Evolutionary conservation across 116 monocot genomes (phyloP), one percentile per base, ranked within the genome.

Genomic region (Phalaenopsis hybrid): DNA sequence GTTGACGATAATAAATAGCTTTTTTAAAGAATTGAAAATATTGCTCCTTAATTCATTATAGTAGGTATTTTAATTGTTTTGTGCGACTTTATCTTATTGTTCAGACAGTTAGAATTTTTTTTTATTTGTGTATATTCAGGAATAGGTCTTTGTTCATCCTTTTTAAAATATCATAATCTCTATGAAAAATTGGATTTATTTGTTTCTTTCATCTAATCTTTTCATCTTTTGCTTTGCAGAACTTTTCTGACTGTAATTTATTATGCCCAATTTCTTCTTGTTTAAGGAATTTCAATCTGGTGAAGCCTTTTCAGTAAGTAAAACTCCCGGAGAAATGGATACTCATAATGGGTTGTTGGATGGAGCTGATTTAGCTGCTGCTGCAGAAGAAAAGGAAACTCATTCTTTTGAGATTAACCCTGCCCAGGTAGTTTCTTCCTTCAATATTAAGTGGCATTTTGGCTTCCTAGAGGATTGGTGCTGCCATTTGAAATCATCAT

Each of bases 371-470:
- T 72, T 99, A 79, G 95, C 95, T 88, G 96, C 92, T 84, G 95
- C 83, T 33, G 89, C 89, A 57, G 98, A 99, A 83, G 98, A 99
- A 75, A 99, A 93, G 80, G 98, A 99, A 86, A 93, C 89, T 51
- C 95, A 92, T 93, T 89, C 95, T 57, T 99, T 99, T 87, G 98
- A 99, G 88, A 89, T 99, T 37, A 92, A 99, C 75, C 98, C 98
- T 52, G 57, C 90, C 76, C 92, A 94, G 89, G 94, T 97, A 79
- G 59, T 58, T 0, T 57, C 0, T 76, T 65, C 4, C 59, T 86
- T 78, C 3, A 23, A 52, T 46, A 50, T 43, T 16, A 83, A 50
- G 46, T 6, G 16, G 33, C 73, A 11, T 21, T 33, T 65, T 43
- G 12, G 5, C 4, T 83, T 4, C 12, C 46, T 50, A 20, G 57